Base-by-base conservation (phyloP, 2,329 filamentous ascomycete genomes). In the Fonsecaea nubica region DNA sequence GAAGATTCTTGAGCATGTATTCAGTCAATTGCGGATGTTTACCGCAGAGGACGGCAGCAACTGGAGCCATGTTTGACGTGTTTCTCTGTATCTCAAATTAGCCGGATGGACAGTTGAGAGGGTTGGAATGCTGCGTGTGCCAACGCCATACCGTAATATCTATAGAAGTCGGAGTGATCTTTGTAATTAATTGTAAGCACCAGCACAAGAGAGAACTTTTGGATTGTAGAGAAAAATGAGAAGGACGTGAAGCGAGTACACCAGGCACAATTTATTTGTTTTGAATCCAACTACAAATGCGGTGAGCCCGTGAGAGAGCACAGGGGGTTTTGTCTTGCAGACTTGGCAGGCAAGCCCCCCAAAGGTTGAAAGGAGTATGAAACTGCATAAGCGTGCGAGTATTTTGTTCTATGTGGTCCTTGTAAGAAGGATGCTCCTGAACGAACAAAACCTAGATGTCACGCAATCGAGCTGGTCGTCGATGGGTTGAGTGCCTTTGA, bases 41-140 rank as follows among this genome's bases (percentile, higher is more conserved):
- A 4, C 69, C 69, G 45, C 69, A 71, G 6, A 71, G 64, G 15
- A 71, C 50, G 33, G 65, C 65, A 48, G 62, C 60, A 25, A 67
- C 18, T 8, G 65, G 60, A 33, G 58, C 60, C 65, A 66, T 70
- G n/a, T 40, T 58, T 18, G 5, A 12, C 5, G 18, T 30, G 45
- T 50, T 30, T 50, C 45, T 15, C 5, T 25, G 21, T 4, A 25
- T 30, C 3, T 12, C 45, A 10, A 30, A 13, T 50, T 50, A 50
- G 45, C 45, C 45, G 5, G 5, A 30, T 30, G 6, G 45, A 50
- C 35, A 15, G 45, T n/a, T 50, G 45, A 25, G 25, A 21, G 25
- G 40, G 45, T 21, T 30, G 9, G 8, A 25, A 50, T 30, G 45
- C 45, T 18, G 5, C 7, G 8, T 4, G 9, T 30, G 21, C 25